phyloP scores from a whole-genome alignment of 192 early-diverging fungal genomes.

The Jimgerdemannia flammicorona region DNA sequence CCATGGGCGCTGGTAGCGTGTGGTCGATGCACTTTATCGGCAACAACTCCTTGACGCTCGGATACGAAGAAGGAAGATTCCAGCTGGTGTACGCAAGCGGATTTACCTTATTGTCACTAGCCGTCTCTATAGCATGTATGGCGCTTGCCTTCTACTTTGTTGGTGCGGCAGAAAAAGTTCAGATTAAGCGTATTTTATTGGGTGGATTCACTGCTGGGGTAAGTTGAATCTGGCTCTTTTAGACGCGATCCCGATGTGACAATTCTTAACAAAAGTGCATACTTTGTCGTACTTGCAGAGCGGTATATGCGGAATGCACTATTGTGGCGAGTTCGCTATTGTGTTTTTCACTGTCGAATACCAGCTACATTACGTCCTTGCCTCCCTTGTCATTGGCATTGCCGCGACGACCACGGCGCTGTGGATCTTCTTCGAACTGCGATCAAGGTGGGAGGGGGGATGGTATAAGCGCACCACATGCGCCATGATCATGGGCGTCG shows the following conservation, averaged over 20 bases:
- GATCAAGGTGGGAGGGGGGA: constrained; percentile 38
- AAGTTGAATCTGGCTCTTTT: constrained; percentile 3
- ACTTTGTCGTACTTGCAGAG: neutral
- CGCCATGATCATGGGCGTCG: constrained; percentile 38
- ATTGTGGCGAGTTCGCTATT: constrained; percentile 34
- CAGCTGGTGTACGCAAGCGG: constrained; percentile 24
- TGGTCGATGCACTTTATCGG: constrained; percentile 45
- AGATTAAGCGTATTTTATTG: constrained; percentile 22
- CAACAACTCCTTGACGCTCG: constrained; percentile 26
- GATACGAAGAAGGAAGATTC: constrained; percentile 5
- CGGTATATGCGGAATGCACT: neutral
- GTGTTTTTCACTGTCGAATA: constrained; percentile 23
- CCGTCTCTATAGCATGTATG: constrained; percentile 27
- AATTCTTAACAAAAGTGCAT: neutral
- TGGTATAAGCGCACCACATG: constrained; percentile 43
- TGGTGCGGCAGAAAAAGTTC: constrained; percentile 28
- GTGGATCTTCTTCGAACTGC: constrained; percentile 43
- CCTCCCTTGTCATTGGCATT: constrained; percentile 36
- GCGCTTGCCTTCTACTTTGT: constrained; percentile 26
- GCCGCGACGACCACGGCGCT: constrained; percentile 32
- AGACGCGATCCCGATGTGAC: too few species aligned
- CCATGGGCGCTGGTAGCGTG: constrained; percentile 37
- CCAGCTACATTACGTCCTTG: constrained; percentile 16
- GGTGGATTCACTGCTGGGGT: constrained; percentile 31
- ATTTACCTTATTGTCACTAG: constrained; percentile 26